These are phyloP conservation scores for Chlorella sorokiniana DNA, from an alignment of 139 green algal genomes.

Conservation along the genomic window DNA sequence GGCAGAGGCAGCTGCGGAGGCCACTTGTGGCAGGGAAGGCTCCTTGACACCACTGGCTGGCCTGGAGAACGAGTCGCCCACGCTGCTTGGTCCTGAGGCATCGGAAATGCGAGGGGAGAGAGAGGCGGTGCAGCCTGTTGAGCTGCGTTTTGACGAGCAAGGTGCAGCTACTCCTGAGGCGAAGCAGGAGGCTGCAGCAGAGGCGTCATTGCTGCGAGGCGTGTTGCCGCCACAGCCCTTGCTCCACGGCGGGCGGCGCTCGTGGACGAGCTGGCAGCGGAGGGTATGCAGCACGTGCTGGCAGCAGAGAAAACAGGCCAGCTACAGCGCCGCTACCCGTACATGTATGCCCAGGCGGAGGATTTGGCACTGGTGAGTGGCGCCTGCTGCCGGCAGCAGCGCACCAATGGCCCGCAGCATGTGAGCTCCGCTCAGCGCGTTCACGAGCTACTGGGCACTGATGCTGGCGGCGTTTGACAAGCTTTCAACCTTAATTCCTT, in stretches of 20 bases:
- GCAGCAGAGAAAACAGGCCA: constrained; percentile 50
- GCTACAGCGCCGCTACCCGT: constrained; percentile 66
- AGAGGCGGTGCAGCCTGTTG: not conserved
- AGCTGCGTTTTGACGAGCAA: no score
- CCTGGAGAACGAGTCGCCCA: not conserved
- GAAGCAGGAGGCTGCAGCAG: not conserved
- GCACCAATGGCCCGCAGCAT: no score
- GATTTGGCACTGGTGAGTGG: constrained; percentile 62
- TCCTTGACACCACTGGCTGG: constrained; percentile 4
- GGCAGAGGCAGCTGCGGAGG: not conserved
- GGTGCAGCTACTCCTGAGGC: not conserved
- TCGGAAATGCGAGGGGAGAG: no score
- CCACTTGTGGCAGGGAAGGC: not conserved
- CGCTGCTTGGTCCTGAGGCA: not conserved
- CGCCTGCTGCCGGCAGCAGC: not conserved
- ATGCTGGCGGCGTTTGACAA: no score
- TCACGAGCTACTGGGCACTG: no score
- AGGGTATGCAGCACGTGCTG: constrained; percentile 60
- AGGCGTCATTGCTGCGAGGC: not conserved
- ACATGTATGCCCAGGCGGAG: constrained; percentile 65
- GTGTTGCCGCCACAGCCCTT: no score
- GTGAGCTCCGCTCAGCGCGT: no score
- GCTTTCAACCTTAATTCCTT: no score
- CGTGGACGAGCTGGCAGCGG: constrained; percentile 62
- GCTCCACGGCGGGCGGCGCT: no score